phyloP scores from a whole-genome alignment of 176 grass and related monocot genomes.

The Oryza longistaminata region DNA sequence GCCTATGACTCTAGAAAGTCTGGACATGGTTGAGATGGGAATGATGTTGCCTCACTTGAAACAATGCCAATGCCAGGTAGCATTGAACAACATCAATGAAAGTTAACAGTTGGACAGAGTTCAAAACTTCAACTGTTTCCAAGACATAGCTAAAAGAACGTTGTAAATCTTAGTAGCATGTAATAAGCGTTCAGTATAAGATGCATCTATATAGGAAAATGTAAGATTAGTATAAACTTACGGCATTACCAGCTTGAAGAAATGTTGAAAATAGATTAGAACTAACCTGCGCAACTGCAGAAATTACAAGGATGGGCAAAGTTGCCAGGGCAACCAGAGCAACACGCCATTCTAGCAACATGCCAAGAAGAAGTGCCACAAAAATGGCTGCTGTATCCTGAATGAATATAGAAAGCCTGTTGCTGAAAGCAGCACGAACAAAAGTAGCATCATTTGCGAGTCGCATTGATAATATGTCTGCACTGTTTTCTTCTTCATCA shows the following conservation, averaged over 20 bases:
- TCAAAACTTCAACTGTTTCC: not conserved
- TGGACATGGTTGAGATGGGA: not conserved
- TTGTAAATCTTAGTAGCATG: not conserved
- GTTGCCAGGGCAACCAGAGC: conserved; percentile 91
- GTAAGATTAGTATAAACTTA: not conserved
- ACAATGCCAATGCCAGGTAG: not conserved
- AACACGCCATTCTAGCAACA: conserved; percentile 86
- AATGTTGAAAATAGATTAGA: conserved; percentile 22
- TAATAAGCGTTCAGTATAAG: not conserved
- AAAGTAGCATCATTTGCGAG: conserved; percentile 96
- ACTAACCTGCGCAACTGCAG: conserved; percentile 92
- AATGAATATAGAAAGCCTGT: conserved; percentile 93
- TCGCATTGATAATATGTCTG: conserved; percentile 86
- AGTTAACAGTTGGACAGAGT: not conserved
- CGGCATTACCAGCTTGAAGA: not conserved
- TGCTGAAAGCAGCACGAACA: conserved; percentile 96
- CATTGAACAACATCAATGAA: not conserved
- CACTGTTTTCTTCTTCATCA: conserved; percentile 94
- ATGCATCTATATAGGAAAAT: not conserved
- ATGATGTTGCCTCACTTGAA: not conserved
- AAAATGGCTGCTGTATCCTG: conserved; percentile 82
- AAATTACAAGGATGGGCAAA: conserved; percentile 73
- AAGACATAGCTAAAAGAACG: not conserved
- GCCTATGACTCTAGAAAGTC: not conserved
- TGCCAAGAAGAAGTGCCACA: conserved; percentile 92